Conservation (phyloP, 495 filamentous ascomycete species). For the Penicillium tannophilum region DNA sequence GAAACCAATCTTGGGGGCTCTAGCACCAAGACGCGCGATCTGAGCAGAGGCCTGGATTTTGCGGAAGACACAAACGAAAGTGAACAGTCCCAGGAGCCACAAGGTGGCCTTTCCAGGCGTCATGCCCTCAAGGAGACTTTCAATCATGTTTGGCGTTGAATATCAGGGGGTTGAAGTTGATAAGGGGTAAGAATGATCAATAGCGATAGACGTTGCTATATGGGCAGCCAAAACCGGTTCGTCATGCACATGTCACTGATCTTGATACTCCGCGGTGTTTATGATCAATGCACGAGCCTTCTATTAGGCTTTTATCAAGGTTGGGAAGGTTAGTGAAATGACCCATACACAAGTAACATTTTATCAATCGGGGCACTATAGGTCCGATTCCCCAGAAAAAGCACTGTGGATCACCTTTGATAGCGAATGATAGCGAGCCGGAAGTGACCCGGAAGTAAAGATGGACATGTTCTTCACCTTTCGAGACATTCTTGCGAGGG, state of each 20-base stretch:
- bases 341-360: slow-evolving; percentile 1
- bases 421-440: slow-evolving; percentile 8
- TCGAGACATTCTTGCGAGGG: slow-evolving; percentile 38
- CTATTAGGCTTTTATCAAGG: not conserved
- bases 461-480: slow-evolving; percentile 8
- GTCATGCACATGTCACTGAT: not conserved
- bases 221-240: not conserved
- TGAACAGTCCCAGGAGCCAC: slow-evolving; percentile 29
- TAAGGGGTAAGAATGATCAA: not conserved
- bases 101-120: slow-evolving; percentile 30
- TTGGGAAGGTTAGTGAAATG: slow-evolving; percentile 3
- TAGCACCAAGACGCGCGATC: slow-evolving; percentile 38
- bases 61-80: slow-evolving; percentile 28
- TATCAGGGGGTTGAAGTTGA: not conserved
- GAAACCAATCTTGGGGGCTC: slow-evolving; percentile 37
- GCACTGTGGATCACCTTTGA: slow-evolving; percentile 3
- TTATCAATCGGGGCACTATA: slow-evolving; percentile 13
- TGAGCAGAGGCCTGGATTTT: slow-evolving; percentile 35
- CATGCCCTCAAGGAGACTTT: slow-evolving; percentile 31
- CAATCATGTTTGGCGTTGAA: slow-evolving; percentile 35
- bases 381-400: slow-evolving; percentile 11
- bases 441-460: slow-evolving; percentile 10
- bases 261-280: not conserved
- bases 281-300: not conserved
- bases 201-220: not conserved